Evolutionary conservation across 169 alveolate genomes (phyloP).

Genomic region (Neospora caninum): DNA sequence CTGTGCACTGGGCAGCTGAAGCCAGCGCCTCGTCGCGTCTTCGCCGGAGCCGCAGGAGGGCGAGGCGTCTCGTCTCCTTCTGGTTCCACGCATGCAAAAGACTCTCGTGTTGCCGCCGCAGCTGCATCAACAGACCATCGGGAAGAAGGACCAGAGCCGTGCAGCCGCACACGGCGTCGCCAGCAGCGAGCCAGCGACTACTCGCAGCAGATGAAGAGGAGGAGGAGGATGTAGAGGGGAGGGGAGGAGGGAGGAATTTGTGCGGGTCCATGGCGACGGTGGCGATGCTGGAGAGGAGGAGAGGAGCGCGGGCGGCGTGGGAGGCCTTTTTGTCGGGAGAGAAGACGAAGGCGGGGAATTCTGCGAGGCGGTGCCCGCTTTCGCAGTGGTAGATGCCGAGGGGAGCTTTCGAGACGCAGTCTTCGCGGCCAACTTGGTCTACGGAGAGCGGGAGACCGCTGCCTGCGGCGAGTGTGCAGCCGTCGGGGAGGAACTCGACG

Average conservation of each 20-base stretch:
- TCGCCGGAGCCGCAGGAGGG: background rate
- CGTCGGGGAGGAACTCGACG: slow-evolving; percentile 31
- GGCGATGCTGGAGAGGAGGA: slow-evolving; percentile 8
- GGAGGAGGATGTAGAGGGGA: background rate
- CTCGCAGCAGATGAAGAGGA: background rate
- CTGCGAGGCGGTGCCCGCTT: background rate
- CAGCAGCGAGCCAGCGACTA: slow-evolving; percentile 20
- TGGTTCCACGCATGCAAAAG: background rate
- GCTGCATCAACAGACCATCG: slow-evolving; percentile 1
- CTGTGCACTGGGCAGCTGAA: background rate
- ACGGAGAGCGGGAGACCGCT: background rate
- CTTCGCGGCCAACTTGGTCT: background rate
- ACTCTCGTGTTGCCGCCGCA: background rate
- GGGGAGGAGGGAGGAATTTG: background rate
- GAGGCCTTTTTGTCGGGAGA: background rate
- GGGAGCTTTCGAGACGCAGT: background rate
- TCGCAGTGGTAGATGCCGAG: slow-evolving; percentile 20
- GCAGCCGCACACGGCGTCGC: slow-evolving; percentile 28
- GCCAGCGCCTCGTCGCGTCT: background rate
- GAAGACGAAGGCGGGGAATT: background rate
- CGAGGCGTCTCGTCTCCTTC: background rate
- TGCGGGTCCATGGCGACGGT: slow-evolving; percentile 4
- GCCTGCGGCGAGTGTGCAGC: background rate
- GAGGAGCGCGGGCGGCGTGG: background rate
- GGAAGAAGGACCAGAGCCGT: background rate